phyloP scores from a whole-genome alignment of 352 stramenopile genomes.

The Globisporangium yorkense region DNA sequence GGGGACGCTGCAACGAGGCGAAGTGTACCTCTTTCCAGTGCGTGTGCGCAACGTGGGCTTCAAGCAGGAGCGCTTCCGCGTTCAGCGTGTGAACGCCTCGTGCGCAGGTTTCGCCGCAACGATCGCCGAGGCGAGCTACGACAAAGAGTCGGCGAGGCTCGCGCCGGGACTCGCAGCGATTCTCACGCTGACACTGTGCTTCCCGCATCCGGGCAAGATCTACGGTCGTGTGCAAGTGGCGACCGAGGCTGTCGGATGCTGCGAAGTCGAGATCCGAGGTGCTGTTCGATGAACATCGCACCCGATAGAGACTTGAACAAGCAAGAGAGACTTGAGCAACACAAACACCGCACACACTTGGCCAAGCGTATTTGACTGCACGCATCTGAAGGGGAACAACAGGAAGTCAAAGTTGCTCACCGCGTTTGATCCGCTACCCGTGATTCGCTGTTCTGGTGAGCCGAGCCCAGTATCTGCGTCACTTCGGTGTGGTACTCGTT shows the following conservation, averaged over 20 bases:
- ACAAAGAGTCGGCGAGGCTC: slow-evolving; percentile 50
- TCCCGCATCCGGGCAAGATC: slow-evolving; percentile 43
- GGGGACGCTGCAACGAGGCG: slow-evolving; percentile 24
- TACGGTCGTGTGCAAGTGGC: slow-evolving; percentile 37
- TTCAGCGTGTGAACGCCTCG: slow-evolving; percentile 36
- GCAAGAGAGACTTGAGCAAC: not conserved
- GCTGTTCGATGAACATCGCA: slow-evolving; percentile 22
- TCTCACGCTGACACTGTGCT: slow-evolving; percentile 56
- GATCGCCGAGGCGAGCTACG: slow-evolving; percentile 48
- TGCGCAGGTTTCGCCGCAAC: slow-evolving; percentile 29
- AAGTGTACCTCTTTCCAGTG: slow-evolving; percentile 67
- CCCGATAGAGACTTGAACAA: not conserved
- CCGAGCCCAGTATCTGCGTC: slow-evolving; percentile 10
- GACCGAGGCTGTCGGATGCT: slow-evolving; percentile 42
- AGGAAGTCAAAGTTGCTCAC: not conserved
- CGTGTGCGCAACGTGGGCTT: slow-evolving; percentile 61
- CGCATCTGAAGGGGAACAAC: not conserved
- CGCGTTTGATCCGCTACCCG: too few species aligned
- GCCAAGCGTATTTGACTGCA: too few species aligned
- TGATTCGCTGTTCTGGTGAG: not conserved
- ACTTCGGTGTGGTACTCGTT: slow-evolving; percentile 48
- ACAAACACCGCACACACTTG: too few species aligned
- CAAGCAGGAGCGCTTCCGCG: slow-evolving; percentile 63
- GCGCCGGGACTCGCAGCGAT: slow-evolving; percentile 52
- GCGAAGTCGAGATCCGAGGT: slow-evolving; percentile 44